Base-by-base conservation (phyloP, 2,329 filamentous ascomycete genomes). In the Colletotrichum sp. region DNA sequence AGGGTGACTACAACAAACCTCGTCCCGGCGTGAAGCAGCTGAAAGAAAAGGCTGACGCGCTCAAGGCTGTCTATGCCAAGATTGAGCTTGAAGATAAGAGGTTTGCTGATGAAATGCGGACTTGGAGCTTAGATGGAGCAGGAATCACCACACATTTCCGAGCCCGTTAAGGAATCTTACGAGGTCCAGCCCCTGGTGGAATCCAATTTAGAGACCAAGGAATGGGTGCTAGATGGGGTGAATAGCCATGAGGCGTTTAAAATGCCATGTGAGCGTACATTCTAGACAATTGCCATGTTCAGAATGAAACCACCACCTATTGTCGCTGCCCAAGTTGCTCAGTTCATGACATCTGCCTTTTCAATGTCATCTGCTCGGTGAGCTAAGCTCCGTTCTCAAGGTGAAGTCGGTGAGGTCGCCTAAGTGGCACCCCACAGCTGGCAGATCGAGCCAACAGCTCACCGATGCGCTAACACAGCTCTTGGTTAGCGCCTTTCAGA, bases 141-240 rank as follows among this genome's bases (percentile, higher is more conserved):
- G 10, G 6, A 8, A 7, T 18, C 3, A 3, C 12, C 21, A 10
- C 21, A 26, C 2, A 26, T 26, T 21, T 21, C 8, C 4, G 18
- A 6, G 39, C 9, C 39, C 8, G 39, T n/a, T 10, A 8, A 44
- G 8, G 18, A 44, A 4, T n/a, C 18, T 44, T 2, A 10, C 2
- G 5, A 6, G 39, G 18, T 6, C 8, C 8, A 10, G 18, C 39
- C 8, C 16, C 3, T 44, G 16, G 36, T 18, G 36, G 5, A 44
- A 44, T 44, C 36, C 1, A 3, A 18, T 44, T 44, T 1, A n/a
- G 18, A n/a, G 0, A 0, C 9, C 8, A 0, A 18, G 36, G 36
- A 5, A 5, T 44, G 16, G 16, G 16, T 44, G 36, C 36, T 18
- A 18, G 36, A 16, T 44, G 8, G 16, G 36, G 16, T 44, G 36